Evolutionary conservation across 306 rosid genomes (phyloP), one percentile per base, ranked within the genome.

Genomic region (Clitoria ternatea): DNA sequence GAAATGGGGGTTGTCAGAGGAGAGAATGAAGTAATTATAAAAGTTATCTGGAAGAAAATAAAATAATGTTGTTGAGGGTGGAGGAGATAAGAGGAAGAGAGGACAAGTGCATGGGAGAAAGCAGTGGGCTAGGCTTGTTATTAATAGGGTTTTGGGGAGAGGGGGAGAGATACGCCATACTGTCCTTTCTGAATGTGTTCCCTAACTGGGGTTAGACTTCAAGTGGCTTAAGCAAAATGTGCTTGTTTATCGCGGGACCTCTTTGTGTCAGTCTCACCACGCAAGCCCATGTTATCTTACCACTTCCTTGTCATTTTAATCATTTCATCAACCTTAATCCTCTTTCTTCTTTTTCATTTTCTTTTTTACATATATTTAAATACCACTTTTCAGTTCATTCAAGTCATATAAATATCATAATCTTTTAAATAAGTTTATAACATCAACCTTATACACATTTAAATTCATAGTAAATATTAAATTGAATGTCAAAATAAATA

Each of bases 261-360:
- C 82, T 68, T 0, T 83, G 88, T 88, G 89, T 81, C 97, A 73
- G 81, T 81, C 89, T 19, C 20, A 66, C 73, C 95, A 80, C 87
- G 77, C 92, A 90, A 67, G 81, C 96, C 95, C 97, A 88, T 71
- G 97, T 90, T 90, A 81, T 83, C 81, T 66, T 71, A 68, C 75
- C 66, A 56, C 79, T 72, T 30, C 73, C 68, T 42, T 87, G 79
- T 77, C 92, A 80, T 79, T 84, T 84, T 5, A 77, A 70, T 74
- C 56, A 49, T 75, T 33, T 10, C 39, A 54, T 36, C 4, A 13
- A 32, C 6, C 7, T 17, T 42, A 12, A 42, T 42, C 47, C 47
- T 12, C 11, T 6, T 1, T 5, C 7, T 9, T 3, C 23, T 15
- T 14, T n/a, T 7, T 29, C 32, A 5, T 29, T 2, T 29, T 29